These are phyloP conservation scores for Rickenella mellea DNA, from an alignment of 768 basidiomycete species.

Conservation along the genomic window DNA sequence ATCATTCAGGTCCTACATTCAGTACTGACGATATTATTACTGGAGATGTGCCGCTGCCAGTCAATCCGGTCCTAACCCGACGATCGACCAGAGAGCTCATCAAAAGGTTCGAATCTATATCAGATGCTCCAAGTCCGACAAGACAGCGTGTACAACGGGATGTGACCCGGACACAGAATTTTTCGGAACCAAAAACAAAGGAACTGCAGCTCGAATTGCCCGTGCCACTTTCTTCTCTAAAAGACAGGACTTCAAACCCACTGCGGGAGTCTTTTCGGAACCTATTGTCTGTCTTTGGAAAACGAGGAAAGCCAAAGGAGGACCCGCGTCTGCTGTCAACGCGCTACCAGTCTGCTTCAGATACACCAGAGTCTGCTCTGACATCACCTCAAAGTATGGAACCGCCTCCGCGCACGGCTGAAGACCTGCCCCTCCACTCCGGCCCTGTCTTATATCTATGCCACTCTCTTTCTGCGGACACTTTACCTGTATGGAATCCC, in stretches of 20 bases:
- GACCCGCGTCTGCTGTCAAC: constrained; percentile 8
- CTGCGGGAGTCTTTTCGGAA: constrained; percentile 56
- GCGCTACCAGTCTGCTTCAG: constrained; percentile 1
- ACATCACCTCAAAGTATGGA: background rate
- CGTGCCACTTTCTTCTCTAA: constrained; percentile 10
- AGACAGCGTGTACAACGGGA: too few species aligned
- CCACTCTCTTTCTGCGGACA: constrained; percentile 13
- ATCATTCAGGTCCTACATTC: too few species aligned
- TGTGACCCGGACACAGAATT: constrained; percentile 7
- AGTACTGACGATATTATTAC: too few species aligned
- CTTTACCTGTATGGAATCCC: constrained; percentile 37
- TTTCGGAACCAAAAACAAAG: constrained; percentile 8
- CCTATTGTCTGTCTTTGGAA: constrained; percentile 46
- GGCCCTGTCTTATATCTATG: constrained; percentile 44
- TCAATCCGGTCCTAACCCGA: constrained; percentile 8
- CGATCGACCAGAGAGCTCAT: constrained; percentile 39
- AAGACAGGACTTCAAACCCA: constrained; percentile 35
- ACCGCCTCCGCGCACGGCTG: background rate
- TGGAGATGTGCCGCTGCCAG: too few species aligned
- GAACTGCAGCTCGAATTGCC: constrained; percentile 9
- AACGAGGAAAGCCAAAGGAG: constrained; percentile 14
- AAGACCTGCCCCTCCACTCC: constrained; percentile 10
- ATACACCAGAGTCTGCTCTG: background rate
- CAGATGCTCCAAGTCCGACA: too few species aligned
- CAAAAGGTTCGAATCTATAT: constrained; percentile 41